These are phyloP conservation scores for Mixia osmundae DNA, from an alignment of 1,284 basidiomycete genomes.

Conservation along the genomic window DNA sequence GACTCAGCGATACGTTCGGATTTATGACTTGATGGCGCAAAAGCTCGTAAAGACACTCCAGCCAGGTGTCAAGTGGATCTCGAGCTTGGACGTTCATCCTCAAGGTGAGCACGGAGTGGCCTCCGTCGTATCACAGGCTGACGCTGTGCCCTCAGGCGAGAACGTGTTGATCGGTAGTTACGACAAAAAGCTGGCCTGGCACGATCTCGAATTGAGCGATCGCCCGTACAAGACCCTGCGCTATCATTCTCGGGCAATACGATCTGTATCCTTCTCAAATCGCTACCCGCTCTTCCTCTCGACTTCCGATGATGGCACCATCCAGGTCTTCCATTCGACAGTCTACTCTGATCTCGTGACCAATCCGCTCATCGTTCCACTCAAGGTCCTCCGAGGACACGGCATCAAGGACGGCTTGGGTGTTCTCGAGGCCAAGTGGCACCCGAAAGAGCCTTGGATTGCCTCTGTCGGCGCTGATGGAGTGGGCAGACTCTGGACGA, in stretches of 20 bases:
- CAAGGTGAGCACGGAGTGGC: constrained; percentile 29
- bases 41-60: constrained; percentile 73
- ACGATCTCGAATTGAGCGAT: constrained; percentile 82
- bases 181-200: constrained; percentile 95
- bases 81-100: constrained; percentile 84
- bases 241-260: constrained; percentile 84
- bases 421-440: constrained; percentile 76
- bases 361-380: constrained; percentile 84
- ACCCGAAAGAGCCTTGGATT: constrained; percentile 73
- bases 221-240: constrained; percentile 92
- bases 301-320: constrained; percentile 84
- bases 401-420: constrained; percentile 61
- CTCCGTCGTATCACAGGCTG: not conserved
- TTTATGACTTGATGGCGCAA: constrained; percentile 89
- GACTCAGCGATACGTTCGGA: constrained; percentile 85
- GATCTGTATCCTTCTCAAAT: constrained; percentile 78
- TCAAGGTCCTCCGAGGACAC: constrained; percentile 88
- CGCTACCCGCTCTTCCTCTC: constrained; percentile 85
- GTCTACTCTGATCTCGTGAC: constrained; percentile 86
- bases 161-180: constrained; percentile 93
- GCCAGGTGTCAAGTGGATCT: constrained; percentile 92
- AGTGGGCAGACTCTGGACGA: constrained; percentile 57
- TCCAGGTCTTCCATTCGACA: constrained; percentile 89
- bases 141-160: constrained; percentile 27
- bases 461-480: constrained; percentile 85